Evolutionary conservation across 75 land plant species (phyloP).

Genomic region (Selaginella tamariscina): DNA sequence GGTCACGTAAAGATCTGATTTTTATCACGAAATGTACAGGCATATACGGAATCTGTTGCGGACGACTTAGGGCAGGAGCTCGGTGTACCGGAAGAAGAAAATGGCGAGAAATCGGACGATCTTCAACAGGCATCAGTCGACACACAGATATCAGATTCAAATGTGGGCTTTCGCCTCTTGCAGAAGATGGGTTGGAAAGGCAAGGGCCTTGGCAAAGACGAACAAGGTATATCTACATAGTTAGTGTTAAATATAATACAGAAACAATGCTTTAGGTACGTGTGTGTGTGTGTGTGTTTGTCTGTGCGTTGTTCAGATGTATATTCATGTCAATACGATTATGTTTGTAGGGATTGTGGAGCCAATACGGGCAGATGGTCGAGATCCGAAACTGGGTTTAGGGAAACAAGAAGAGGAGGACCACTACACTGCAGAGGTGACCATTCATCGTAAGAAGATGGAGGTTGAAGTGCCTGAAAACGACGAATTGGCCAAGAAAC

Average conservation of each 20-base stretch:
- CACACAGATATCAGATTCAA: conserved; percentile 82
- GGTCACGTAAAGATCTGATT: no score
- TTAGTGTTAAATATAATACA: no score
- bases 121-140: conserved; percentile 93
- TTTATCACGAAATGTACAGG: no score
- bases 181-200: conserved; percentile 99
- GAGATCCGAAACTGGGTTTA: conserved; percentile 87
- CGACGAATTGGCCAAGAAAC: conserved; percentile 71
- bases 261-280: no score
- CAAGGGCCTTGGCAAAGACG: conserved; percentile 94
- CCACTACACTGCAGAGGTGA: conserved; percentile 85
- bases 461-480: conserved; percentile 86
- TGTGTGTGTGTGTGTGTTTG: conserved; percentile 6
- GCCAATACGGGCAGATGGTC: conserved; percentile 84
- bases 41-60: conserved; percentile 39
- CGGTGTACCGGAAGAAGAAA: conserved; percentile 57
- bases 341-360: conserved; percentile 69
- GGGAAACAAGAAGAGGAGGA: conserved; percentile 99
- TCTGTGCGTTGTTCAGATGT: not conserved
- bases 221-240: conserved; percentile 53
- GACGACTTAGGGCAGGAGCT: conserved; percentile 79
- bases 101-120: conserved; percentile 68
- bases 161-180: conserved; percentile 81
- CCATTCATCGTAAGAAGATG: conserved; percentile 77
- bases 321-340: not conserved